phyloP scores from a whole-genome alignment of 352 stramenopile genomes.

The Blastocystis sp. region DNA sequence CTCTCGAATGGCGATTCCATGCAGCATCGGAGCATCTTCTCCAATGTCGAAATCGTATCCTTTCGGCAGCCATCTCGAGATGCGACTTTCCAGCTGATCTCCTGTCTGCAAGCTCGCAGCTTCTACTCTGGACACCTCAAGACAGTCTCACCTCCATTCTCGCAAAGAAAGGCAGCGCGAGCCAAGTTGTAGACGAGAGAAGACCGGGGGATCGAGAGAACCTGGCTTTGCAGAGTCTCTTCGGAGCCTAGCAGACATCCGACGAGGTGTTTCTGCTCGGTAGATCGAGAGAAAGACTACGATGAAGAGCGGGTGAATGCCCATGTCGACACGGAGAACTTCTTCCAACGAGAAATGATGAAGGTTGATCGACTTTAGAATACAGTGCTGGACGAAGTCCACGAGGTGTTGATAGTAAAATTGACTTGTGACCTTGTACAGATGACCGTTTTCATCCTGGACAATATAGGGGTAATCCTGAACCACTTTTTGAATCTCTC shows the following conservation, averaged over 20 bases:
- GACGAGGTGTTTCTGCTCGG: conserved; percentile 24
- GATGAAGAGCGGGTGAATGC: not conserved
- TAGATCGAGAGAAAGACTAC: not conserved
- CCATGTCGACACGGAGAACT: not conserved
- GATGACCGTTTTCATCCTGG: not conserved
- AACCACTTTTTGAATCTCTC: not conserved
- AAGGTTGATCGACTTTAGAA: not conserved
- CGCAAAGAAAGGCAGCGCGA: not conserved
- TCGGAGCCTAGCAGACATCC: not conserved
- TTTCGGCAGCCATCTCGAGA: not conserved
- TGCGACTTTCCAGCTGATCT: conserved; percentile 10
- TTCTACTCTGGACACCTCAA: not conserved
- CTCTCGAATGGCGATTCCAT: not conserved
- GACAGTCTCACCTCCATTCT: not conserved
- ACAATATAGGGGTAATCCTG: not conserved
- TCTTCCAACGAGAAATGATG: not conserved
- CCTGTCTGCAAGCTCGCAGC: not conserved
- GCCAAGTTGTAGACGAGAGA: not conserved
- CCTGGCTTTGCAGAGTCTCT: not conserved
- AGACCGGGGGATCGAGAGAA: not conserved
- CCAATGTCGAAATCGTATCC: conserved; percentile 54
- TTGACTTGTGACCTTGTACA: not conserved
- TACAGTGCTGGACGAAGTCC: conserved; percentile 14
- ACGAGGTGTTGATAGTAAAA: not conserved
- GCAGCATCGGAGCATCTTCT: not conserved